Conservation (phyloP, 495 filamentous ascomycete genomes). For the Staphylotrichum longicolle region DNA sequence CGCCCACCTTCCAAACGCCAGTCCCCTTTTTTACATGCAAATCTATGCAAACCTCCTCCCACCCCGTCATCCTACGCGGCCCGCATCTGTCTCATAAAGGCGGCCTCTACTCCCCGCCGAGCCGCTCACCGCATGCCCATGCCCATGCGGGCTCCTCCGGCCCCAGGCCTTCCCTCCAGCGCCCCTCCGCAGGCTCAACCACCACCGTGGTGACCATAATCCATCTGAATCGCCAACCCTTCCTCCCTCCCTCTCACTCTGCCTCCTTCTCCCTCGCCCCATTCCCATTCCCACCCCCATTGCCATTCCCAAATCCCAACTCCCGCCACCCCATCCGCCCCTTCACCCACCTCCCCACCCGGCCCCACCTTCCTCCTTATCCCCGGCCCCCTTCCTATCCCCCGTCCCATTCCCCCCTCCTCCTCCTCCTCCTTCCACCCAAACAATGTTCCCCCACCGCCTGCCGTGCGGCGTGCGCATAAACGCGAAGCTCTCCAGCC, state of each 20-base stretch:
- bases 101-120: constrained; percentile 1
- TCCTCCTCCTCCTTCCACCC: constrained; percentile 38
- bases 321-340: constrained; percentile 8
- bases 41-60: neutral
- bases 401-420: neutral
- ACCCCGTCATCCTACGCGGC: neutral
- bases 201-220: constrained; percentile 44
- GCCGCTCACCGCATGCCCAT: neutral
- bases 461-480: constrained; percentile 44
- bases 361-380: neutral
- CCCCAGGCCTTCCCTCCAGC: neutral
- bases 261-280: neutral
- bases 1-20: neutral
- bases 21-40: neutral
- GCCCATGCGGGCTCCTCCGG: neutral
- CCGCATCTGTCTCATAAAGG: neutral
- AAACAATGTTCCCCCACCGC: constrained; percentile 45
- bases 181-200: constrained; percentile 28
- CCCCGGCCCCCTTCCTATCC: neutral
- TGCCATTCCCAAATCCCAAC: neutral
- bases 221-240: constrained; percentile 42
- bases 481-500: constrained; percentile 49
- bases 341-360: constrained; percentile 29
- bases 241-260: neutral
- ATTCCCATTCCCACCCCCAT: neutral